Evolutionary conservation across 2,329 filamentous ascomycete species (phyloP).

Genomic region (Ophioceras dolichostomum): DNA sequence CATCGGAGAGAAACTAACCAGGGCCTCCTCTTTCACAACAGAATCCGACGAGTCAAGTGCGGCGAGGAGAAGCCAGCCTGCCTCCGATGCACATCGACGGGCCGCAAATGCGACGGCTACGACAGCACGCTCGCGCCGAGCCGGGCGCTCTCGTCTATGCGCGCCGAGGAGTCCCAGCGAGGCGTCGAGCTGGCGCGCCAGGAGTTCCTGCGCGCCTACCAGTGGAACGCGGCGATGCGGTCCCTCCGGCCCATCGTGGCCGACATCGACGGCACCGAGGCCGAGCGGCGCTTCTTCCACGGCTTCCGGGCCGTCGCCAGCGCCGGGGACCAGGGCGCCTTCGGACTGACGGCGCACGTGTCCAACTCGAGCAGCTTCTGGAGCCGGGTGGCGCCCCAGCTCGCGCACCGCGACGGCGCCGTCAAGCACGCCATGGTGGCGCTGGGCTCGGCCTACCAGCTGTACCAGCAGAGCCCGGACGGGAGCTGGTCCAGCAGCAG

Average conservation of each 20-base stretch:
- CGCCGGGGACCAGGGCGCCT: slow-evolving; percentile 11
- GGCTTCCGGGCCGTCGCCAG: slow-evolving; percentile 18
- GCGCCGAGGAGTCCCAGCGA: neutral
- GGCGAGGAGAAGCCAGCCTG: slow-evolving; percentile 21
- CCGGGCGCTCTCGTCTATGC: slow-evolving; percentile 4
- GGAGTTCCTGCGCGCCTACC: slow-evolving; percentile 14
- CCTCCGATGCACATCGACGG: slow-evolving; percentile 19
- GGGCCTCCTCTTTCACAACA: too few species aligned
- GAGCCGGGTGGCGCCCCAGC: slow-evolving; percentile 15
- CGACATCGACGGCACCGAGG: slow-evolving; percentile 20
- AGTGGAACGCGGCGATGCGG: slow-evolving; percentile 13
- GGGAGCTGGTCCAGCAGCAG: slow-evolving; percentile 1
- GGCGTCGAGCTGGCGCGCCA: slow-evolving; percentile 10
- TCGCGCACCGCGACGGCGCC: slow-evolving; percentile 16
- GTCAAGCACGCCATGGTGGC: slow-evolving; percentile 21
- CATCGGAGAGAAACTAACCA: too few species aligned
- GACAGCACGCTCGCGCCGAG: slow-evolving; percentile 9
- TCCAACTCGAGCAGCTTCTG: slow-evolving; percentile 17
- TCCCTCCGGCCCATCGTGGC: slow-evolving; percentile 19
- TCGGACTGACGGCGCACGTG: slow-evolving; percentile 15
- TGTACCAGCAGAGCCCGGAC: slow-evolving; percentile 10
- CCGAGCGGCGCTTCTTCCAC: slow-evolving; percentile 22
- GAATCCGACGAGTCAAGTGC: slow-evolving; percentile 23
- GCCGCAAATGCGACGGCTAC: slow-evolving; percentile 23
- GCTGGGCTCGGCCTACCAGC: slow-evolving; percentile 17